Base-by-base conservation (phyloP, 2,329 filamentous ascomycete species). In the Cladosporium sp. region DNA sequence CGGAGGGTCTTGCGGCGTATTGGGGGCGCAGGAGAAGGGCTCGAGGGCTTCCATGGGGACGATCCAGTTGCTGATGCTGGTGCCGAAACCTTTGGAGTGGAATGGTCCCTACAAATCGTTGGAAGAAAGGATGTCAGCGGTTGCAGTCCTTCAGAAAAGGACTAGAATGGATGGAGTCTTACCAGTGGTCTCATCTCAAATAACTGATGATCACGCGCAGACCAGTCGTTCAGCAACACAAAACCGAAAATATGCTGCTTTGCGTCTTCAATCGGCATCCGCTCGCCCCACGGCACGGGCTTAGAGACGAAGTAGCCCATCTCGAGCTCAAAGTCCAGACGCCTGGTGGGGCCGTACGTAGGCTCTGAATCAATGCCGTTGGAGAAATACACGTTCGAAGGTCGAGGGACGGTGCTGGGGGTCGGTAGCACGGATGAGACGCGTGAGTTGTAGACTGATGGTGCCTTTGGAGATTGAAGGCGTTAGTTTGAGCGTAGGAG, bases 221-320 rank as follows among this genome's bases (percentile, higher is more conserved):
- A 84, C 87, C 87, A 89, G 67, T 89, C 86, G 67, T 89, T 89
- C 14, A 89, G 70, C 43, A 89, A 74, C 0, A 87, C 83, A n/a
- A 88, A 78, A 0, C 87, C 87, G 72, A 89, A 89, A 18, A 89
- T 85, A 68, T 89, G 84, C 0, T 85, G 80, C 18, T 78, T 75
- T 0, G 80, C 80, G 6, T 82, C 72, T 18, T 71, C 71, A n/a
- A 82, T 79, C 8, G 77, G 67, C 26, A 83, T 72, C 0, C 70
- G 69, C 1, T 77, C 68, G 0, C 81, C 81, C 8, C 76, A 74
- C 1, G 76, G 70, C 0, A 82, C 70, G 0, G 81, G 79, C 11
- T 75, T 74, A 8, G 78, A 79, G 10, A 84, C 73, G 36, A 83
- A 76, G 21, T 77, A 79, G 1, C 80, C 82, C 70, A 84, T 75